Evolutionary conservation across 768 basidiomycete species (phyloP), one percentile per base, ranked within the genome.

Genomic region (Chlorophyllum brunneum): DNA sequence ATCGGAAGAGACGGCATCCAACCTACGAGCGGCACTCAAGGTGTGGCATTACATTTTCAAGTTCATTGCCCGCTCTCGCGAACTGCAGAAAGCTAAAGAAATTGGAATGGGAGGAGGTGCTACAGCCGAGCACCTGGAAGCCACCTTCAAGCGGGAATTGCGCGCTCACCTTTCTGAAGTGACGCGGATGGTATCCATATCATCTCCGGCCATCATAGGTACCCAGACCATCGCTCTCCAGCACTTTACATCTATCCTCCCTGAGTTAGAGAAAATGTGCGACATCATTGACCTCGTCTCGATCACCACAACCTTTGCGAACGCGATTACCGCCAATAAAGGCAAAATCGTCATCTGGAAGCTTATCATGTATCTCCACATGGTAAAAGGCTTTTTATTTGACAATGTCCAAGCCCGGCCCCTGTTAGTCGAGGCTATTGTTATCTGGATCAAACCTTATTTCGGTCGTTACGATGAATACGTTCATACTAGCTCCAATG

Each of bases 21-120:
- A 82, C 4, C 77, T 98, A 50, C 85, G 95, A 29, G 85, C 92
- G 9, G 89, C 94, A 13, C 74, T 98, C 55, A 98, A 98, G 66
- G 95, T 98, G 26, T 95, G 93, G 93, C 88, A 93, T 62, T 92
- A 95, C 63, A 84, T 98, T 59, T 92, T 98, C 81, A 91, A 90
- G 65, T 92, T 98, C 68, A 88, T 97, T 61, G 83, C 89, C 13
- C 80, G 90, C n/a, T 86, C 94, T 2, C 76, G 94, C 30, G 92
- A 93, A 61, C 66, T 95, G 39, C 94, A 95, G 66, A 91, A 91
- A 66, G 73, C 76, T 5, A 86, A 86, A 62, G 91, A 93, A 54
- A 65, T 85, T 20, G 86, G 86, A 0, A 84, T 90, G 73, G 85
- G 85, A 22, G 83, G 84, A 9, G 89, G 86, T 9, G 83, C 87